Conservation (phyloP, 306 rosid species). For the Cercis canadensis region DNA sequence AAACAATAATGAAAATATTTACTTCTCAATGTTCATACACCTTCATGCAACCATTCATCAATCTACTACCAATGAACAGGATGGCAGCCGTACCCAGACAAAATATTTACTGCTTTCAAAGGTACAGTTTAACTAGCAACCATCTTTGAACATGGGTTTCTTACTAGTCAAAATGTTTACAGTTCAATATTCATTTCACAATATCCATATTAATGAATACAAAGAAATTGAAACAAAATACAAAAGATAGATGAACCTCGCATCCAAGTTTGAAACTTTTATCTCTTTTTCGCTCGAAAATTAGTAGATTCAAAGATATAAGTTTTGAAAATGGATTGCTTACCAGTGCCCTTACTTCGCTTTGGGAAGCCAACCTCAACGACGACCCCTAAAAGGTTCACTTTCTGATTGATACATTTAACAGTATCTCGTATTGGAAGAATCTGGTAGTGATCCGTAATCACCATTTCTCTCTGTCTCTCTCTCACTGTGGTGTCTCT, state of each 20-base stretch:
- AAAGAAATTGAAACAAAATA: not conserved
- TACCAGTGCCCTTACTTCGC: slow-evolving; percentile 65
- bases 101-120: not conserved
- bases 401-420: slow-evolving; percentile 42
- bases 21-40: slow-evolving; percentile 72
- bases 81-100: slow-evolving; percentile 78
- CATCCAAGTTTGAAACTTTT: not conserved
- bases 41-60: slow-evolving; percentile 62
- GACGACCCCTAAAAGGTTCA: slow-evolving; percentile 52
- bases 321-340: too few species aligned
- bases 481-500: not conserved
- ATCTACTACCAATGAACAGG: slow-evolving; percentile 69
- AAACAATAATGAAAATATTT: slow-evolving; percentile 36
- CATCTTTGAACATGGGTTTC: not conserved
- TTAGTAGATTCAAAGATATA: not conserved
- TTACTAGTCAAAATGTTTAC: too few species aligned
- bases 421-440: slow-evolving; percentile 52
- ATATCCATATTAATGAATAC: not conserved
- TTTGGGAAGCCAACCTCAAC: slow-evolving; percentile 57
- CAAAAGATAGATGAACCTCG: not conserved
- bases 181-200: too few species aligned
- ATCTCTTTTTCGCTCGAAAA: not conserved
- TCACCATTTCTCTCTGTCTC: slow-evolving; percentile 30
- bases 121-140: too few species aligned
- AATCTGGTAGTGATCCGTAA: slow-evolving; percentile 43